phyloP scores from a whole-genome alignment of 1,284 basidiomycete species.

The Heliocybe sulcata region DNA sequence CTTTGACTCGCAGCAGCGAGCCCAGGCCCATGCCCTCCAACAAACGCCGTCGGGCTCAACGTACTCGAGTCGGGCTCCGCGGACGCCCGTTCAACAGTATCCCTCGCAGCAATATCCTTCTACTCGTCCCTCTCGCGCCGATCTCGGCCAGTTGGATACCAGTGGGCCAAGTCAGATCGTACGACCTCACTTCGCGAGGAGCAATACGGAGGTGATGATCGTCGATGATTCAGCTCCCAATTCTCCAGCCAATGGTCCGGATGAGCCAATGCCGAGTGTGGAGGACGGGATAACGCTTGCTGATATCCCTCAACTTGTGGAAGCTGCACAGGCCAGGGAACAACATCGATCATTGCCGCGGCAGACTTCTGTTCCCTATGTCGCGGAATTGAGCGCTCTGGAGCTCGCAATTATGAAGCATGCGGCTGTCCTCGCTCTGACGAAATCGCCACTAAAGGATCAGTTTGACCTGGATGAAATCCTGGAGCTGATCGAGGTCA shows the following conservation, averaged over 20 bases:
- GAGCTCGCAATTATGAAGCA: slow-evolving; percentile 92
- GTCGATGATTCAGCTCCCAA: slow-evolving; percentile 77
- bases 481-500: slow-evolving; percentile 86
- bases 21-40: slow-evolving; percentile 2
- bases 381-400: slow-evolving; percentile 80
- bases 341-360: slow-evolving; percentile 75
- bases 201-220: slow-evolving; percentile 86
- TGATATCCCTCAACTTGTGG: slow-evolving; percentile 93
- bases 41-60: not conserved
- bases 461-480: slow-evolving; percentile 89
- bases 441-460: slow-evolving; percentile 73
- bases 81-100: not conserved
- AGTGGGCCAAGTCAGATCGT: slow-evolving; percentile 34
- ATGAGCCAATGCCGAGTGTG: slow-evolving; percentile 13
- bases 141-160: not conserved
- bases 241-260: slow-evolving; percentile 48
- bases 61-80: not conserved
- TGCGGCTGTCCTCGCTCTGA: slow-evolving; percentile 78
- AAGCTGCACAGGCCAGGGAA: slow-evolving; percentile 85
- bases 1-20: slow-evolving; percentile 11
- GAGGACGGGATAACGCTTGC: slow-evolving; percentile 91
- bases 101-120: not conserved
- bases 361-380: slow-evolving; percentile 69
- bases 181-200: slow-evolving; percentile 71
- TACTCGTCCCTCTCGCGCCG: not conserved